Percentiles rank a stretch among this genome's conserved stretches.
These are phyloP conservation scores for Arthrobotrys megalospora DNA, from an alignment of 2,329 filamentous ascomycete species.

Conservation along the genomic window DNA sequence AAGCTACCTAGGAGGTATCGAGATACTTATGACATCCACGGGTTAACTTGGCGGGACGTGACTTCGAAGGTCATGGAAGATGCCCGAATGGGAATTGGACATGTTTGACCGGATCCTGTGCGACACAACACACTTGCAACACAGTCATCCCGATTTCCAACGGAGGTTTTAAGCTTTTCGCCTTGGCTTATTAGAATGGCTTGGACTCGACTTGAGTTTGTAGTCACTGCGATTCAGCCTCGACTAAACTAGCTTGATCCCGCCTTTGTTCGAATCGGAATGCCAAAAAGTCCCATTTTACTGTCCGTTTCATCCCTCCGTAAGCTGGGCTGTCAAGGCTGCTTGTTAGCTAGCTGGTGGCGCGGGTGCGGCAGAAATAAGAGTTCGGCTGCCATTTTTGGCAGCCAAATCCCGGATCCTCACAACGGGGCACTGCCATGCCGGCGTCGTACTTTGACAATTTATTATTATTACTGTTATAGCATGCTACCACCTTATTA, in stretches of 20 bases:
- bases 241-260: neutral
- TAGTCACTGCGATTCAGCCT: neutral
- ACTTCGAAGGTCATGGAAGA: slow-evolving; percentile 26
- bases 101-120: slow-evolving; percentile 34
- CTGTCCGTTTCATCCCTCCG: neutral
- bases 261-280: too few relatives aligned
- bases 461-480: neutral
- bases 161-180: neutral
- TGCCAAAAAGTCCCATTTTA: neutral
- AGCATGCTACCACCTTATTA: neutral
- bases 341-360: neutral
- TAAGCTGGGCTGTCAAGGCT: slow-evolving; percentile 1
- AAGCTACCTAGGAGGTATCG: neutral
- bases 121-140: slow-evolving; percentile 15
- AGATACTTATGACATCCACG: neutral
- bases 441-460: slow-evolving; percentile 18
- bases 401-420: slow-evolving; percentile 25
- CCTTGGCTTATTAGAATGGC: neutral
- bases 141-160: neutral
- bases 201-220: too few relatives aligned
- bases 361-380: slow-evolving; percentile 31
- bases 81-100: slow-evolving; percentile 13
- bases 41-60: slow-evolving; percentile 6
- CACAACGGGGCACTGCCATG: neutral
- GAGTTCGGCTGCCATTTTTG: slow-evolving; percentile 50